A percentile compares a stretch with the other conserved stretches of the same genome.
Conservation (phyloP, 1,139 yeast species). For the Geotrichum australiense region DNA sequence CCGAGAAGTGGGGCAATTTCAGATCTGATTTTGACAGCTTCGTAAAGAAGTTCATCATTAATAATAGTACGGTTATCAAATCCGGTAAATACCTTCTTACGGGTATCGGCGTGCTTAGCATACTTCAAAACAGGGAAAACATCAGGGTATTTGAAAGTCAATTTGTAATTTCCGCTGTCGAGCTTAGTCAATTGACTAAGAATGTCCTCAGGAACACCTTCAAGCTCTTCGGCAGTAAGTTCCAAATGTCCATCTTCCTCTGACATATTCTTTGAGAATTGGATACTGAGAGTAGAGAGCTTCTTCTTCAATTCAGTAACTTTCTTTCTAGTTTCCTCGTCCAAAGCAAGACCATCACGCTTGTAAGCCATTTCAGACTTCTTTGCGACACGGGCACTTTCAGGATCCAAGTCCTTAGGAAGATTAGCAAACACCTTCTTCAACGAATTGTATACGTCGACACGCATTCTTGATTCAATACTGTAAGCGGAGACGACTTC, state of each 20-base stretch:
- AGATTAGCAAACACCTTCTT: constrained; percentile 40
- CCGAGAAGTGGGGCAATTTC: constrained; percentile 59
- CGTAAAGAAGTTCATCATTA: constrained; percentile 52
- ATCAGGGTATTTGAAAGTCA: constrained; percentile 79
- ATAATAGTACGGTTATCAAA: constrained; percentile 57
- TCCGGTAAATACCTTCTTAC: constrained; percentile 58
- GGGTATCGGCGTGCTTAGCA: constrained; percentile 55
- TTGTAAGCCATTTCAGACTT: constrained; percentile 51
- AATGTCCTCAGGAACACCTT: constrained; percentile 65
- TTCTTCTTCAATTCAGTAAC: constrained; percentile 53
- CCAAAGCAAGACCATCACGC: constrained; percentile 61
- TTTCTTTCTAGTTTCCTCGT: constrained; percentile 47
- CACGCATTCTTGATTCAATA: constrained; percentile 60
- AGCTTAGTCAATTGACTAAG: constrained; percentile 49
- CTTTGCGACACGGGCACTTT: constrained; percentile 50
- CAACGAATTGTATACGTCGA: constrained; percentile 57
- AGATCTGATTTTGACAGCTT: constrained; percentile 55
- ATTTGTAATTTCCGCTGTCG: constrained; percentile 48
- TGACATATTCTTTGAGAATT: constrained; percentile 58
- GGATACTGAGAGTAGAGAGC: constrained; percentile 49
- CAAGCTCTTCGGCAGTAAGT: constrained; percentile 58
- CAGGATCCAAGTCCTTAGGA: constrained; percentile 41
- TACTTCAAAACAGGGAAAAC: constrained; percentile 66
- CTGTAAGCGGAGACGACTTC: constrained; percentile 47
- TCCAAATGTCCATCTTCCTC: constrained; percentile 58